phyloP scores from a whole-genome alignment of 306 rosid species.

The Vigna radiata region DNA sequence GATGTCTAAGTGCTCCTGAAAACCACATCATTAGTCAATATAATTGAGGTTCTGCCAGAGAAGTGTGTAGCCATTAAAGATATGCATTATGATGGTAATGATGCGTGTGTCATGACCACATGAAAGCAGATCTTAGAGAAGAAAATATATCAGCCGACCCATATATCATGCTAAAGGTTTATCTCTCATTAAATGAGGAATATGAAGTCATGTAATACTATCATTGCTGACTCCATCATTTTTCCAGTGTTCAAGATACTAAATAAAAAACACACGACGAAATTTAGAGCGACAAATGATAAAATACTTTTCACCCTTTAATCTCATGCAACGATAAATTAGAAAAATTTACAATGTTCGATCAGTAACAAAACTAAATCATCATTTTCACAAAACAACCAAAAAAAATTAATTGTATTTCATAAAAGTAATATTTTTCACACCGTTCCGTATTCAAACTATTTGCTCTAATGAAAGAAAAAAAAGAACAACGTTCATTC shows the following conservation, averaged over 20 bases:
- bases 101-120: conserved; percentile 24
- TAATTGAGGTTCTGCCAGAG: conserved; percentile 32
- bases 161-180: conserved; percentile 11
- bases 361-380: not conserved
- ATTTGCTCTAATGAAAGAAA: not conserved
- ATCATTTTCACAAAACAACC: not conserved
- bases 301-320: too few relatives aligned
- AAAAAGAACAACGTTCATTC: not conserved
- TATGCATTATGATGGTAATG: conserved; percentile 39
- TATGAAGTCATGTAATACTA: not conserved
- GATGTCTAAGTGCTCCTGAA: conserved; percentile 36
- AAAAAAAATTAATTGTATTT: not conserved
- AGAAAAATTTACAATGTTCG: too few relatives aligned
- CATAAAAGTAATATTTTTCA: not conserved
- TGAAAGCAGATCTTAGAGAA: conserved; percentile 18
- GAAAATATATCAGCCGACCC: conserved; percentile 3
- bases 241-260: not conserved
- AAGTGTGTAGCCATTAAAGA: conserved; percentile 42
- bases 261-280: not conserved
- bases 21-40: conserved; percentile 43
- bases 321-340: too few relatives aligned
- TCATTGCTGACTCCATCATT: not conserved
- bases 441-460: not conserved
- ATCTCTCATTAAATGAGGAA: conserved; percentile 9
- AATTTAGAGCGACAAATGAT: not conserved